Evolutionary conservation across 345 rosid genomes (phyloP).

Genomic region (sweet orange (Citrus sinensis)): DVS_A1.0 CM039163.1:45549001-45549500

Average conservation of each 20-base stretch:
- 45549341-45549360: too few species aligned
- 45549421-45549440: too few species aligned
- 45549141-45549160: background rate
- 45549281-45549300: too few species aligned
- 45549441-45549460: background rate
- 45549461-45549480: background rate
- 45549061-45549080: background rate
- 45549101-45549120: background rate
- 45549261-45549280: background rate
- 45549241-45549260: background rate
- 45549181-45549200: conserved; percentile 1
- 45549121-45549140: background rate
- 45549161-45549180: background rate
- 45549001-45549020: conserved; percentile 36
- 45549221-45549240: background rate
- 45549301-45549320: background rate
- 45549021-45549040: background rate
- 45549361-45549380: background rate
- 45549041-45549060: background rate
- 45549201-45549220: background rate
- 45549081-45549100: background rate
- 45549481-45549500: background rate
- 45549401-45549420: too few species aligned
- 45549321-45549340: background rate
- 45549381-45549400: background rate